Evolutionary conservation across 1,284 basidiomycete species (phyloP).

Genomic region (Ceratobasidium papillatum): DNA sequence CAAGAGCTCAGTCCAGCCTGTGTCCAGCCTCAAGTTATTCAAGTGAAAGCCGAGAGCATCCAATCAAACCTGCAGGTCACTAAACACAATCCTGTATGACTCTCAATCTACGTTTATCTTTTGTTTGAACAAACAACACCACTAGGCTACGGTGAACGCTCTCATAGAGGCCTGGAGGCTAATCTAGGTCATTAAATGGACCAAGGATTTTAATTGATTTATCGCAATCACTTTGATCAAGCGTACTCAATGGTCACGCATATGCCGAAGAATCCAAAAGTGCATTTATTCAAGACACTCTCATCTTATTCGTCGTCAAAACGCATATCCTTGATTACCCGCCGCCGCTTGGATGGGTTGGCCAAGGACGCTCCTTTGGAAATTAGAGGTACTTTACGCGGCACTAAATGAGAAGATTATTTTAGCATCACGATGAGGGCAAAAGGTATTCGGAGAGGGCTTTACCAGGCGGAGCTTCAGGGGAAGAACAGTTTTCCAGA

Average conservation of each 20-base stretch:
- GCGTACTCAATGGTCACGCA: no score
- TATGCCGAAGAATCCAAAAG: neutral
- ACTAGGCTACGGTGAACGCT: no score
- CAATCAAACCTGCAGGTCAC: neutral
- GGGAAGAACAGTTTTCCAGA: neutral
- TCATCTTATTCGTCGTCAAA: constrained; percentile 25
- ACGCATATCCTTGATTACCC: constrained; percentile 31
- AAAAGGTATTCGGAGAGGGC: neutral
- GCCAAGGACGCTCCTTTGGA: constrained; percentile 26
- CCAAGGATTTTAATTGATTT: no score
- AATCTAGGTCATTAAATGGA: no score
- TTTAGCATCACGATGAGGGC: neutral
- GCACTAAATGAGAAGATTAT: neutral
- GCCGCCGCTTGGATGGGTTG: constrained; percentile 24
- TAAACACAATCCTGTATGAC: neutral
- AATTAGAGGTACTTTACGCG: neutral
- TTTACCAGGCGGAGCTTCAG: neutral
- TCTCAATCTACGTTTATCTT: neutral
- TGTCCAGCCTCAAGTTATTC: no score
- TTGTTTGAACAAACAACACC: no score
- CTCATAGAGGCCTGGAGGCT: no score
- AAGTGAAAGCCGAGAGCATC: neutral
- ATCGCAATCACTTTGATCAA: no score
- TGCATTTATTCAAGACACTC: neutral
- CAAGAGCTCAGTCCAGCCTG: no score